Evolutionary conservation across 202 grass and related monocot genomes (phyloP).

Genomic region (Cymbopogon flexuosus): DNA sequence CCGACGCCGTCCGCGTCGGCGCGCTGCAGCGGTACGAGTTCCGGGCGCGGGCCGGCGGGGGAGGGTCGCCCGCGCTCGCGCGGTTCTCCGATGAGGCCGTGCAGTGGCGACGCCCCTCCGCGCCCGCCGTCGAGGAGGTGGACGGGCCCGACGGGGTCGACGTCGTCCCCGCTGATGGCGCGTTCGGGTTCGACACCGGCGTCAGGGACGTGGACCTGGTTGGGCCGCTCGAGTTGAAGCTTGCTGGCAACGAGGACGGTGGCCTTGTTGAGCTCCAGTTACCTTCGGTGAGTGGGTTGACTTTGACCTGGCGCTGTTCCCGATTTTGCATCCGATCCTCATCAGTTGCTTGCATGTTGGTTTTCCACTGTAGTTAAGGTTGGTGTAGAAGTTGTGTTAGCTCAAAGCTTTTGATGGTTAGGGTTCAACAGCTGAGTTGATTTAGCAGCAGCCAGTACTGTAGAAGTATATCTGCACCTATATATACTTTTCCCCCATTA

Average conservation of each 20-base stretch:
- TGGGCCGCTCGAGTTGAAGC: conserved; percentile 66
- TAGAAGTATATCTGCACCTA: background rate
- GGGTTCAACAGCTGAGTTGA: background rate
- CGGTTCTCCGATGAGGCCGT: conserved; percentile 56
- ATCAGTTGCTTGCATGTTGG: conserved; percentile 11
- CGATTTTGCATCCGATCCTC: conserved; percentile 19
- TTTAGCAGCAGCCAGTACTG: background rate
- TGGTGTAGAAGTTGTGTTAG: background rate
- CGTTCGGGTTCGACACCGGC: conserved; percentile 21
- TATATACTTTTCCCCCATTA: background rate
- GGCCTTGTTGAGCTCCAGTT: conserved; percentile 55
- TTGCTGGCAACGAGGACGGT: conserved; percentile 33
- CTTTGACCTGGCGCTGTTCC: conserved; percentile 19
- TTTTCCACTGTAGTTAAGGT: background rate
- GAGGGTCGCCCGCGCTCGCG: conserved; percentile 11
- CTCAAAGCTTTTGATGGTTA: background rate
- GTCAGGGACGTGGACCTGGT: conserved; percentile 65
- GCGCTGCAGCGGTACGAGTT: conserved; percentile 62
- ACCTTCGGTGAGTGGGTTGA: conserved; percentile 60
- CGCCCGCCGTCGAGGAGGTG: conserved; percentile 50
- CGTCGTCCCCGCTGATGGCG: conserved; percentile 44
- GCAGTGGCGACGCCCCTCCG: conserved; percentile 40
- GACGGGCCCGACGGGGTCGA: conserved; percentile 60
- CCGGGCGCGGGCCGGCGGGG: conserved; percentile 44
- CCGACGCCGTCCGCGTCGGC: conserved; percentile 37